Conservation (phyloP, 768 basidiomycete genomes). For the Podaxis sp. region DNA sequence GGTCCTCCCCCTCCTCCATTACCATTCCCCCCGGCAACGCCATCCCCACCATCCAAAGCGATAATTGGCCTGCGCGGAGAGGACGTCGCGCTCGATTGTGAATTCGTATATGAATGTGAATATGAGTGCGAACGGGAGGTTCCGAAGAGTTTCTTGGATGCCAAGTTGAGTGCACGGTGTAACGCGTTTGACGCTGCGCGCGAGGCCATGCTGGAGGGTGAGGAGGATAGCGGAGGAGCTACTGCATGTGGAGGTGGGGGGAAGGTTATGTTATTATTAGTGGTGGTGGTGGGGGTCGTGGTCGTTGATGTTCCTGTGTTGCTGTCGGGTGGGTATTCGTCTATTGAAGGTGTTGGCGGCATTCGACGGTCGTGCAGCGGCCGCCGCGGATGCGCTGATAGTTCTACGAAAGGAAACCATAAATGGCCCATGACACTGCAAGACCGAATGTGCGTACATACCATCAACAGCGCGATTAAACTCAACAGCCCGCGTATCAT, state of each 20-base stretch:
- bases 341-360: slow-evolving; percentile 42
- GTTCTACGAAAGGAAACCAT: slow-evolving; percentile 41
- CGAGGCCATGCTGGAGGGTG: slow-evolving; percentile 55
- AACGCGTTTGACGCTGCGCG: slow-evolving; percentile 70
- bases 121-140: slow-evolving; percentile 31
- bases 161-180: slow-evolving; percentile 73
- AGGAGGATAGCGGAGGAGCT: slow-evolving; percentile 61
- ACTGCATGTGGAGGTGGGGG: slow-evolving; percentile 54
- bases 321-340: slow-evolving; percentile 31
- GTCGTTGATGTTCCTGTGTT: slow-evolving; percentile 22
- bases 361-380: slow-evolving; percentile 54
- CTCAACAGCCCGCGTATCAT: slow-evolving; percentile 85
- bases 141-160: slow-evolving; percentile 80
- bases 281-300: slow-evolving; percentile 8
- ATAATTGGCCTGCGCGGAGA: slow-evolving; percentile 59
- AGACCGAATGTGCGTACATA: slow-evolving; percentile 25
- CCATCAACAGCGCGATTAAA: slow-evolving; percentile 92
- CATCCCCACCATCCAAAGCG: slow-evolving; percentile 28
- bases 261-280: slow-evolving; percentile 57
- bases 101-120: slow-evolving; percentile 19
- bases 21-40: background rate
- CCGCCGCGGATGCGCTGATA: slow-evolving; percentile 52
- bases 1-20: background rate
- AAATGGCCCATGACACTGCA: slow-evolving; percentile 1
- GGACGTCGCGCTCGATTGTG: slow-evolving; percentile 33